Base-by-base conservation (phyloP, 768 basidiomycete genomes). In the Russula dissimulans region DNA sequence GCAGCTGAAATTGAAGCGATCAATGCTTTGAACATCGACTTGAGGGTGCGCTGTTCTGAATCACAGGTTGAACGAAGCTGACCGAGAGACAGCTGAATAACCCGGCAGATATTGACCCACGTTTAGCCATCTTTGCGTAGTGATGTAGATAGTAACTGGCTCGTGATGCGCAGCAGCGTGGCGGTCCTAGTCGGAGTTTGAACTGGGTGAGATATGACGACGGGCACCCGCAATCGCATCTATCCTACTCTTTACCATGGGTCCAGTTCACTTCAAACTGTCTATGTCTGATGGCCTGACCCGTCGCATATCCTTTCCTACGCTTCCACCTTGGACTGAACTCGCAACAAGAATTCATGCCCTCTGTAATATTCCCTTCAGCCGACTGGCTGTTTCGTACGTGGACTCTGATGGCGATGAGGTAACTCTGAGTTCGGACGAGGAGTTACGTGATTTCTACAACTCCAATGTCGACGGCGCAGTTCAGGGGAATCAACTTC, bases 361-460 rank as follows among this genome's bases (percentile, higher is more conserved):
- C 76, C 58, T 91, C 70, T 81, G 75, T 71, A 68, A 68, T 47
- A 84, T 91, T 43, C 80, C 86, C 3, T 56, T 71, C 56, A 79
- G 80, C 59, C 77, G 78, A 54, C 73, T 90, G 54, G 87, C 77
- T 3, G 83, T 88, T 38, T 83, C 85, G 36, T 91, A 92, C 70
- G 61, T 84, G 51, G 90, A 92, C 70, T 69, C 70, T 36, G 89
- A 91, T 67, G 79, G 81, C 42, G 90, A 91, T 67, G 81, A 85
- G 61, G 82, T 92, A 62, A 91, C 89, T 11, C 75, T 91, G 58
- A 87, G 81, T 71, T 82, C 89, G 4, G 77, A 89, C 56, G 84
- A 84, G 38, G 90, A 92, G 70, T 79, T 91, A n/a, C 78, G 79
- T 56, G 88, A 91, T 60, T 88, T 79, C 69, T 90, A 86, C 68